phyloP scores from a whole-genome alignment of 768 basidiomycete genomes.

The Tephrocybe sp. region DNA sequence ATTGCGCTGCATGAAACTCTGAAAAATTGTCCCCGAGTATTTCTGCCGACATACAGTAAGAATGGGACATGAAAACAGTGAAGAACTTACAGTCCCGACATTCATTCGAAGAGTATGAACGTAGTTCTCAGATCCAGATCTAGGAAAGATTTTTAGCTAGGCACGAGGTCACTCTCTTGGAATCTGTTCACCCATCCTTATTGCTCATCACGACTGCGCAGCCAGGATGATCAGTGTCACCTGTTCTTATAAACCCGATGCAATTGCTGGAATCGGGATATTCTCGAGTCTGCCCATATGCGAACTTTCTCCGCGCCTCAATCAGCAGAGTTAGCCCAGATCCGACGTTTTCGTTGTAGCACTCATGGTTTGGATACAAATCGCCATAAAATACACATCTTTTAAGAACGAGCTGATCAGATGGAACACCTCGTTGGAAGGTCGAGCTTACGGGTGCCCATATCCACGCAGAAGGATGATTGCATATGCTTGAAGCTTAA shows the following conservation, averaged over 20 bases:
- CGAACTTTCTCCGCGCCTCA: conserved; percentile 58
- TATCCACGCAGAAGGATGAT: conserved; percentile 67
- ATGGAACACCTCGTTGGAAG: not conserved
- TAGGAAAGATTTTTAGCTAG: not conserved
- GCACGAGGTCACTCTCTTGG: not conserved
- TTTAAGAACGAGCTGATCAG: conserved; percentile 23
- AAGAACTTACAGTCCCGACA: conserved; percentile 52
- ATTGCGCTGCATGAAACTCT: conserved; percentile 45
- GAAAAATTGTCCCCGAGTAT: conserved; percentile 39
- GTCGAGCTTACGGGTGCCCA: conserved; percentile 67
- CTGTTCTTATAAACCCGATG: conserved; percentile 75
- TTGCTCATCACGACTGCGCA: conserved; percentile 77
- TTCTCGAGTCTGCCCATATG: conserved; percentile 63
- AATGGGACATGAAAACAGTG: not conserved
- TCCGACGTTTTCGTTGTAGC: conserved; percentile 54
- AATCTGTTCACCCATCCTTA: conserved; percentile 33
- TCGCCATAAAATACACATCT: conserved; percentile 91
- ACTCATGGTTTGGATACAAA: conserved; percentile 68
- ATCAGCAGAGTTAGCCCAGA: conserved; percentile 54
- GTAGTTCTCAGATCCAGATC: conserved; percentile 26
- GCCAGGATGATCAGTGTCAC: conserved; percentile 49
- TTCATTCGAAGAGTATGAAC: conserved; percentile 60
- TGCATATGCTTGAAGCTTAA: conserved; percentile 83
- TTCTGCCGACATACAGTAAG: conserved; percentile 19
- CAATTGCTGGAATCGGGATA: conserved; percentile 59